These are phyloP conservation scores for Brettanomyces custersianus DNA, from an alignment of 805 yeast genomes.

Conservation along the genomic window DNA sequence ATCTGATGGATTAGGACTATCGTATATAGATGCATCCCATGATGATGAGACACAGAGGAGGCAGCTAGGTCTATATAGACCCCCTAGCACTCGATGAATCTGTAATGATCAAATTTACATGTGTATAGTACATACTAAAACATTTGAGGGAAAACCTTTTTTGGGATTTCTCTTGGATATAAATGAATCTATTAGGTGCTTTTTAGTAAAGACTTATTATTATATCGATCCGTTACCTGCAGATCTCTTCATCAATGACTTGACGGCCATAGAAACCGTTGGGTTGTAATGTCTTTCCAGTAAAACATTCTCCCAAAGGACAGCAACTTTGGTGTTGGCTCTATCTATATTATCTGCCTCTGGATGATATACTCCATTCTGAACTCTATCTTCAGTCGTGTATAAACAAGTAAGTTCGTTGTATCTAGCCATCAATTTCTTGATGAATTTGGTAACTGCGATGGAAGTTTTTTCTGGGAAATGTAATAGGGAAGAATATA, in stretches of 20 bases:
- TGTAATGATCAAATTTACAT: no score
- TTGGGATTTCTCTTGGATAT: no score
- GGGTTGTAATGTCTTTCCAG: slow-evolving; percentile 81
- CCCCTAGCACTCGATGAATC: no score
- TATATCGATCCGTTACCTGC: slow-evolving; percentile 8
- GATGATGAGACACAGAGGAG: not conserved
- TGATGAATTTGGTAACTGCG: slow-evolving; percentile 70
- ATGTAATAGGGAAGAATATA: slow-evolving; percentile 58
- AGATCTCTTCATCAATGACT: slow-evolving; percentile 29
- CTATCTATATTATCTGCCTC: slow-evolving; percentile 63
- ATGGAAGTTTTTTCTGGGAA: slow-evolving; percentile 83
- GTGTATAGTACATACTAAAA: no score
- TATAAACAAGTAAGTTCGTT: slow-evolving; percentile 68
- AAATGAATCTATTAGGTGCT: no score
- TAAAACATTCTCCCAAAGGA: slow-evolving; percentile 79
- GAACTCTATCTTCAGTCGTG: slow-evolving; percentile 81
- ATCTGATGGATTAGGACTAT: slow-evolving; percentile 2
- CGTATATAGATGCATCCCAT: not conserved
- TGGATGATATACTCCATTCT: slow-evolving; percentile 67
- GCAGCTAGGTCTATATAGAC: no score
- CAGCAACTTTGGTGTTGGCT: slow-evolving; percentile 80
- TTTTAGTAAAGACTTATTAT: not conserved
- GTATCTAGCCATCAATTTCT: slow-evolving; percentile 62
- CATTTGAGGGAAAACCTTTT: no score
- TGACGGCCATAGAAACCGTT: slow-evolving; percentile 60